Evolutionary conservation across 768 basidiomycete genomes (phyloP).

Genomic region (Guyanaporus albipodus): DNA sequence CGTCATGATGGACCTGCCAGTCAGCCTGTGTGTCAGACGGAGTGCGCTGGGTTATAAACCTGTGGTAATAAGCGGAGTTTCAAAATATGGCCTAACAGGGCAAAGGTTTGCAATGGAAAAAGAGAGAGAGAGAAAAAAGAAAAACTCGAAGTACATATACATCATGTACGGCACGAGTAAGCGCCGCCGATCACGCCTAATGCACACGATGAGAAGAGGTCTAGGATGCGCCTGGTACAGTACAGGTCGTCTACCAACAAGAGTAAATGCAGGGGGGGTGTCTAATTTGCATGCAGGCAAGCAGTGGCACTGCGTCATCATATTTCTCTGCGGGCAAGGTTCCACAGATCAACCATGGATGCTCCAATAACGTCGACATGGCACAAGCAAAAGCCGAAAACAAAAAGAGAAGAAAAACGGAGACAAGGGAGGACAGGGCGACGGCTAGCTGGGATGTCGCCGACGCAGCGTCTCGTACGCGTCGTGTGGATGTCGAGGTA

Average conservation of each 20-base stretch:
- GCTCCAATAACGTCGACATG: not conserved
- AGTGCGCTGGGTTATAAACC: no score
- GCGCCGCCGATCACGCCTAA: no score
- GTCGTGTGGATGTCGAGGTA: conserved; percentile 3
- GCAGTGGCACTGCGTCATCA: not conserved
- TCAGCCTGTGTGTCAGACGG: no score
- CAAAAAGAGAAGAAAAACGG: not conserved
- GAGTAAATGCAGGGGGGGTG: conserved; percentile 6
- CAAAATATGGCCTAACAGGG: no score
- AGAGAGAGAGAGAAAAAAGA: no score
- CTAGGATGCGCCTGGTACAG: no score
- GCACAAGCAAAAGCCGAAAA: not conserved
- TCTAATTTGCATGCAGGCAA: conserved; percentile 1
- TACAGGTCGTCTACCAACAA: conserved; percentile 2
- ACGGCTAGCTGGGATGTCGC: not conserved
- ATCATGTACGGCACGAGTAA: no score
- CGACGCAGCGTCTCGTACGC: conserved; percentile 9
- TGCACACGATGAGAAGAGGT: no score
- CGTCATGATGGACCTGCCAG: no score
- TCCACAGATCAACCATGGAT: conserved; percentile 11
- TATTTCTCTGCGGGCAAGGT: conserved; percentile 11
- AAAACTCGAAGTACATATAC: no score
- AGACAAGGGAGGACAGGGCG: not conserved
- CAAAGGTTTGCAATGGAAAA: no score
- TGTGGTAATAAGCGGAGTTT: no score